Conservation (phyloP, 2,329 filamentous ascomycete species). For the Penicillium sp. region DNA sequence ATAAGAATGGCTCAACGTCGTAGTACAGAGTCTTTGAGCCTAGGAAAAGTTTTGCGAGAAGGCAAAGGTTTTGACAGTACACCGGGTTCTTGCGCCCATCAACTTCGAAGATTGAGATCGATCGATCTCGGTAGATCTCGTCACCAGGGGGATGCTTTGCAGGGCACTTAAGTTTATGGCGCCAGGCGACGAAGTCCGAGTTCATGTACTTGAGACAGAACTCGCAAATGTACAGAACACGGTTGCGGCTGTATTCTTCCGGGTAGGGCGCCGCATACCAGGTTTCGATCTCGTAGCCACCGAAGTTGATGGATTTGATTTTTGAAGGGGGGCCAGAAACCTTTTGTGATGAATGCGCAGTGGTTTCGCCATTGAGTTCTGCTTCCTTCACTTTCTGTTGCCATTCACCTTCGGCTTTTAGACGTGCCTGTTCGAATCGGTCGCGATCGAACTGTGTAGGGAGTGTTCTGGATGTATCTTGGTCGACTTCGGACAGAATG, state of each 20-base stretch:
- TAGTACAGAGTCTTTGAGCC: conserved; percentile 99
- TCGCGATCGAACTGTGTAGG: conserved; percentile 76
- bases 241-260: conserved; percentile 95
- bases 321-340: conserved; percentile 84
- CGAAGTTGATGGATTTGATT: conserved; percentile 98
- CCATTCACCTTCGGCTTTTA: conserved; percentile 91
- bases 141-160: conserved; percentile 96
- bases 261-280: conserved; percentile 99
- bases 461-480: conserved; percentile 85
- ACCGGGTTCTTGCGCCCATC: conserved; percentile 90
- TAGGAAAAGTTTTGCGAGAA: conserved; percentile 92
- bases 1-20: conserved; percentile 97
- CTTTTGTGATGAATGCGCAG: conserved; percentile 67
- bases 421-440: conserved; percentile 83
- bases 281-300: conserved; percentile 95
- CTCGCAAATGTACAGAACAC: conserved; percentile 97
- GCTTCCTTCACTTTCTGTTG: conserved; percentile 62
- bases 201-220: conserved; percentile 99
- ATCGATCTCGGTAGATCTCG: conserved; percentile 94
- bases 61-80: conserved; percentile 93
- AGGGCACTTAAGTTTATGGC: conserved; percentile 94
- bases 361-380: conserved; percentile 63
- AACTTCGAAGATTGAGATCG: conserved; percentile 95
- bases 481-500: conserved; percentile 82
- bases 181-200: conserved; percentile 96